phyloP scores from a whole-genome alignment of 495 filamentous ascomycete genomes.

The Hypoxylon lienhwacheense region DNA sequence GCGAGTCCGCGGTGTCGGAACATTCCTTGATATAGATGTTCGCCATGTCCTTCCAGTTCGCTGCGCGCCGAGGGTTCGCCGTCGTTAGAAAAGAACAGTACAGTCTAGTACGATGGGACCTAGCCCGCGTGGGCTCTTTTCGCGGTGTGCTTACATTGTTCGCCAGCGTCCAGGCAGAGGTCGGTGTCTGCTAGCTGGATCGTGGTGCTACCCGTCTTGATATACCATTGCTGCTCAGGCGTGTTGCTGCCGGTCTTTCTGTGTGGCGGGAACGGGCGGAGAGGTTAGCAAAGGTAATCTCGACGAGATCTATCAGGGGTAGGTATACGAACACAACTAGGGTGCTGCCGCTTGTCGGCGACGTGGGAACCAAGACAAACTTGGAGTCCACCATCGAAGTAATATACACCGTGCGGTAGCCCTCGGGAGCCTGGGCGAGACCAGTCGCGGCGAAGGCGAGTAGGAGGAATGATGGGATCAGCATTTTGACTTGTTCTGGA shows the following conservation, averaged over 20 bases:
- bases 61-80: slow-evolving; percentile 28
- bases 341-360: slow-evolving; percentile 41
- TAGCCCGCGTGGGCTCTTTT: background rate
- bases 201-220: slow-evolving; percentile 46
- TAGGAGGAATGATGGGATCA: slow-evolving; percentile 41
- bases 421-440: slow-evolving; percentile 46
- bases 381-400: slow-evolving; percentile 54
- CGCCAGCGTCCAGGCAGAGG: slow-evolving; percentile 55
- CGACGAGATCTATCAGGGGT: background rate
- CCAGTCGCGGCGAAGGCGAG: slow-evolving; percentile 50
- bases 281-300: slow-evolving; percentile 3
- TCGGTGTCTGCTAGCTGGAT: slow-evolving; percentile 50
- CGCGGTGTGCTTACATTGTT: slow-evolving; percentile 44
- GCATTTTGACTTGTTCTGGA: slow-evolving; percentile 41
- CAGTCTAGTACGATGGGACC: background rate
- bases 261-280: background rate
- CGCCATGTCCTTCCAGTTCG: slow-evolving; percentile 58
- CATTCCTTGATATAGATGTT: slow-evolving; percentile 49
- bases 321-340: slow-evolving; percentile 47
- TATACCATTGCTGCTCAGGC: slow-evolving; percentile 54
- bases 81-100: background rate
- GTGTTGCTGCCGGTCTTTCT: slow-evolving; percentile 47
- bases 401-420: slow-evolving; percentile 54
- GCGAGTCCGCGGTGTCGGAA: slow-evolving; percentile 42
- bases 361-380: slow-evolving; percentile 52